Evolutionary conservation across 2,329 filamentous ascomycete genomes (phyloP), one percentile per base, ranked within the genome.

Genomic region (Colletotrichum musae): DNA sequence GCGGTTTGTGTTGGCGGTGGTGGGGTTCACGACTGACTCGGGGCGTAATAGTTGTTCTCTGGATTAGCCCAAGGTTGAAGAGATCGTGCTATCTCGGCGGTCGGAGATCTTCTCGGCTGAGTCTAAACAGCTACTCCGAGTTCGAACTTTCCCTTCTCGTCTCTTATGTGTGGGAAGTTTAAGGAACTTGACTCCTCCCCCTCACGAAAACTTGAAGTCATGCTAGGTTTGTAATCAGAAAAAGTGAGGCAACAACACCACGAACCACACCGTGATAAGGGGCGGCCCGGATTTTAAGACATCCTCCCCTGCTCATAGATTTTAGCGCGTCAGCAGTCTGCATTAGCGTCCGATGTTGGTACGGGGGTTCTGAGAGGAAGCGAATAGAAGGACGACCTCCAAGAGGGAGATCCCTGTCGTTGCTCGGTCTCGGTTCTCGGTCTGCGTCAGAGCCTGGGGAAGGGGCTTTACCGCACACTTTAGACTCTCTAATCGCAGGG

Each of bases 241-340:
- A 32, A 32, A 32, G 7, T 10, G 36, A 64, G 59, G 53, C 53
- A 43, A 43, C 57, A 58, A 24, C 52, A 63, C 41, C 39, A 51
- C 24, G 28, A 4, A 54, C 43, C n/a, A 16, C 10, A 47, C 21
- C 21, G 48, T 41, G 39, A 32, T 32, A 32, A 32, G 28, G 28
- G 28, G 28, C 43, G 18, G 7, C 28, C 47, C 24, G 45, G 65
- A 51, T 58, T 64, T 54, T 64, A 58, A 59, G 36, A 18, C 48
- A 24, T 26, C 47, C 24, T 39, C 13, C 21, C 28, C 28, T 32
- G 28, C 28, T 32, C 6, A 16, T 26, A 53, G n/a, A 26, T 21
- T 68, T 59, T 59, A 58, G 45, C 53, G 60, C 16, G 65, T 68
- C 65, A 68, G 65, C 65, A 68, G 60, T 21, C 28, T 68, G 65